Base-by-base conservation (phyloP, 2,329 filamentous ascomycete species). In the Sporothrix schenckii region DNA sequence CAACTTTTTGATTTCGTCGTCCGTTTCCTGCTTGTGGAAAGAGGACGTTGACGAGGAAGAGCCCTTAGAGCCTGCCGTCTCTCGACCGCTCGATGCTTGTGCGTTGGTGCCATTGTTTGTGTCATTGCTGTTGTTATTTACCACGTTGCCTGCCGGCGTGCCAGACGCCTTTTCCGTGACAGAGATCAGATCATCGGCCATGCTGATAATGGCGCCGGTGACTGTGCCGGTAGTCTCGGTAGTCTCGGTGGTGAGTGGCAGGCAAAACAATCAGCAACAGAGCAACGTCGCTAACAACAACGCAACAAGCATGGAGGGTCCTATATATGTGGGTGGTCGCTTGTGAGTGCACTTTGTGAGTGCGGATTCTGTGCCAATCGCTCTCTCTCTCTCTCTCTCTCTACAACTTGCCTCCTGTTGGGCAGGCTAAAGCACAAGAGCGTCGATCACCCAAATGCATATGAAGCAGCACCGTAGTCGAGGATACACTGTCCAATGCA, bases 161-260 rank as follows among this genome's bases (percentile, higher is more conserved):
- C 67, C 67, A 41, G 56, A 60, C 56, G 56, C 56, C 58, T 63
- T 63, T n/a, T 47, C 58, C 27, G 53, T 34, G 60, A 30, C 71
- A 68, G 44, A 76, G 50, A 75, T 74, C 70, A 74, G 74, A 65
- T 74, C 73, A 66, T 74, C 73, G 71, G 76, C 75, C 80, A 81
- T 82, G 66, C 52, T 75, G 63, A 41, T 60, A n/a, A 19, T 47
- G 44, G 61, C 61, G 61, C 19, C 24, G 44, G 21, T 24, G 61
- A 65, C 44, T 50, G 24, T 65, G 24, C 27, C 24, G 41, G 27
- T 30, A 1, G 6, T 60, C 34, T 60, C 54, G 50, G 30, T 58
- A 3, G 41, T 44, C 11, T 44, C 11, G 41, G 11, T 24, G n/a
- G 41, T 11, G 11, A 19, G 19, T 4, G 70, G 72, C 73, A 27